Conservation (phyloP, 805 yeast genomes). For the Metschnikowia kofuensis region DNA sequence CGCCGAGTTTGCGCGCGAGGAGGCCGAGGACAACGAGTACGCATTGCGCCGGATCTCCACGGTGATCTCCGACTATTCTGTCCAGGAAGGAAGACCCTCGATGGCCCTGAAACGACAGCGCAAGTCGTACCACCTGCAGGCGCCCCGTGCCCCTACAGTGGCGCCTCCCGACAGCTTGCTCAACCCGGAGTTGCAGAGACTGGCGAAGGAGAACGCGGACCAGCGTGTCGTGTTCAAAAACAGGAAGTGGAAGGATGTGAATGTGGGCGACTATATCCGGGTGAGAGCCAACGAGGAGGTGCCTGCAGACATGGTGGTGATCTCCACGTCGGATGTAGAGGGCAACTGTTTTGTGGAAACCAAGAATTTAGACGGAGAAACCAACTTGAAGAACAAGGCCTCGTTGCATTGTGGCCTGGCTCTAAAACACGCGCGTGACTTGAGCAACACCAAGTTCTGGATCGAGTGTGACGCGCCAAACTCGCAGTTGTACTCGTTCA, state of each 20-base stretch:
- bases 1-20: slow-evolving; percentile 25
- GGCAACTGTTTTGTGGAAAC: slow-evolving; percentile 62
- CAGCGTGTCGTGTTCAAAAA: slow-evolving; percentile 17
- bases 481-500: slow-evolving; percentile 58
- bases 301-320: slow-evolving; percentile 67
- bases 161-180: slow-evolving; percentile 21
- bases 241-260: slow-evolving; percentile 21
- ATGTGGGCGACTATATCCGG: slow-evolving; percentile 63
- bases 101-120: slow-evolving; percentile 10
- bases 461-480: slow-evolving; percentile 75
- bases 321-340: slow-evolving; percentile 64
- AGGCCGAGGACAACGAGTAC: slow-evolving; percentile 23
- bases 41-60: slow-evolving; percentile 38
- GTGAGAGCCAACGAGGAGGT: slow-evolving; percentile 69
- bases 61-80: slow-evolving; percentile 32
- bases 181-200: slow-evolving; percentile 20
- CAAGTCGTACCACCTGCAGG: slow-evolving; percentile 16
- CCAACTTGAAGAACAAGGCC: slow-evolving; percentile 51
- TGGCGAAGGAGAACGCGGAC: slow-evolving; percentile 1
- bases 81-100: slow-evolving; percentile 8
- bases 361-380: slow-evolving; percentile 25
- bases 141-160: slow-evolving; percentile 5
- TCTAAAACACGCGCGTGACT: slow-evolving; percentile 55
- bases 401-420: slow-evolving; percentile 53
- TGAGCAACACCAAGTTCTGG: slow-evolving; percentile 55